Evolutionary conservation across 306 rosid species (phyloP).

Genomic region (Oxytropis ochrocephala): DNA sequence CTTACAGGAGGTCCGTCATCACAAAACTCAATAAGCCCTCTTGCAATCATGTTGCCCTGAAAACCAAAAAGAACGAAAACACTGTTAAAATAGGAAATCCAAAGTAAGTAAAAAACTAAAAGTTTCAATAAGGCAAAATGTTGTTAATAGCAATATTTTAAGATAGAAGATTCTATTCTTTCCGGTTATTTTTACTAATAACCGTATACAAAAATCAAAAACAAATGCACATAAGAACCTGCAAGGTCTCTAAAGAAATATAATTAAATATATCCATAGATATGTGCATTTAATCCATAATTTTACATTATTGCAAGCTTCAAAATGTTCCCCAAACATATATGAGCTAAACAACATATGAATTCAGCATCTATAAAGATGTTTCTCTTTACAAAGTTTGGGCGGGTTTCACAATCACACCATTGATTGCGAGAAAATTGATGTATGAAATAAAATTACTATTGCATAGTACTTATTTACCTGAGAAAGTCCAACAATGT

Average conservation of each 20-base stretch:
- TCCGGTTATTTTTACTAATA: background rate
- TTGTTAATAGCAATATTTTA: too few species aligned
- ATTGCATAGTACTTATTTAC: slow-evolving; percentile 27
- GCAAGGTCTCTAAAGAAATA: background rate
- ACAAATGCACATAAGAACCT: background rate
- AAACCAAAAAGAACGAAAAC: slow-evolving; percentile 9
- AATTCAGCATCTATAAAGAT: background rate
- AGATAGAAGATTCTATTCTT: too few species aligned
- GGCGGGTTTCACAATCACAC: background rate
- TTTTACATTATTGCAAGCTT: background rate
- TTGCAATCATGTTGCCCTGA: slow-evolving; percentile 70
- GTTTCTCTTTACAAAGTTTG: background rate
- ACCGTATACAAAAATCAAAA: background rate
- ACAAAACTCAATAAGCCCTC: slow-evolving; percentile 76
- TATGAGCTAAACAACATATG: background rate
- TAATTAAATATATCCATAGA: background rate
- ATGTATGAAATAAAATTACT: background rate
- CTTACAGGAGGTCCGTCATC: slow-evolving; percentile 89
- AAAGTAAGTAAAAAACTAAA: too few species aligned
- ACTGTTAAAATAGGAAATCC: background rate
- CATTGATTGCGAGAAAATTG: background rate
- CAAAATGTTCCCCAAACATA: background rate
- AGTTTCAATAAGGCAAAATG: too few species aligned
- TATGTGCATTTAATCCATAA: background rate
- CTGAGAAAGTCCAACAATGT: slow-evolving; percentile 93